Conservation (phyloP, 2,329 filamentous ascomycete species). For the Ophiostoma montium region DNA sequence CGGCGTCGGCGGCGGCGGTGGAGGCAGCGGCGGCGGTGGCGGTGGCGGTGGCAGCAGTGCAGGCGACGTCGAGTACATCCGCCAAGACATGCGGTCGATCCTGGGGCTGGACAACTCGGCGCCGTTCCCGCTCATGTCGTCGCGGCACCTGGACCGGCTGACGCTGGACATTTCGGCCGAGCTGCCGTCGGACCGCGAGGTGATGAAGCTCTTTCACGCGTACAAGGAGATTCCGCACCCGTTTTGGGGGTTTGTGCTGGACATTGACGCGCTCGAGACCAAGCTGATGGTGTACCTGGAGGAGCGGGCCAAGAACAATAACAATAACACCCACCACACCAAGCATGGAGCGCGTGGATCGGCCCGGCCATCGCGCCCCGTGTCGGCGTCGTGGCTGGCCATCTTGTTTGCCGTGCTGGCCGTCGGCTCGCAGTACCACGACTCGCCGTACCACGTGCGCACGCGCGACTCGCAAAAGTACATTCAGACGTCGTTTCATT, state of each 20-base stretch:
- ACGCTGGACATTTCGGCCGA: constrained; percentile 47
- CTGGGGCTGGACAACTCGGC: constrained; percentile 51
- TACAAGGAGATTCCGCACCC: constrained; percentile 55
- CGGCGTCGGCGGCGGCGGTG: too few relatives aligned
- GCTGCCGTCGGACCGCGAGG: constrained; percentile 49
- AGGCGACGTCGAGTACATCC: constrained; percentile 37
- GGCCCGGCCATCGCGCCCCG: constrained; percentile 17
- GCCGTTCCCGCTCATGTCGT: constrained; percentile 53
- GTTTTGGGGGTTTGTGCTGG: constrained; percentile 54
- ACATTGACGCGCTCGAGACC: constrained; percentile 51
- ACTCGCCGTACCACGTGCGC: constrained; percentile 47
- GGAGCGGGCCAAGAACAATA: constrained; percentile 43
- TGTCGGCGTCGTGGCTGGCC: constrained; percentile 52
- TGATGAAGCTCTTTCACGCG: constrained; percentile 53
- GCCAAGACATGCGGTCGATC: constrained; percentile 51
- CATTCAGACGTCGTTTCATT: constrained; percentile 51
- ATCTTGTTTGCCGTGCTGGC: constrained; percentile 52
- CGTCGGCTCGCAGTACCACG: constrained; percentile 52
- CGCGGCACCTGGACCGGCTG: constrained; percentile 43
- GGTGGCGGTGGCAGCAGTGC: too few relatives aligned
- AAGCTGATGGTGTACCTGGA: constrained; percentile 52
- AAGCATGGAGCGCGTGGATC: constrained; percentile 17
- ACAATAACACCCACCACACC: constrained; percentile 29
- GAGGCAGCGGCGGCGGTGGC: too few relatives aligned
- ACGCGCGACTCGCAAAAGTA: constrained; percentile 46